Conservation (phyloP, 345 rosid species). For the Stellera chamaejasme region DNA sequence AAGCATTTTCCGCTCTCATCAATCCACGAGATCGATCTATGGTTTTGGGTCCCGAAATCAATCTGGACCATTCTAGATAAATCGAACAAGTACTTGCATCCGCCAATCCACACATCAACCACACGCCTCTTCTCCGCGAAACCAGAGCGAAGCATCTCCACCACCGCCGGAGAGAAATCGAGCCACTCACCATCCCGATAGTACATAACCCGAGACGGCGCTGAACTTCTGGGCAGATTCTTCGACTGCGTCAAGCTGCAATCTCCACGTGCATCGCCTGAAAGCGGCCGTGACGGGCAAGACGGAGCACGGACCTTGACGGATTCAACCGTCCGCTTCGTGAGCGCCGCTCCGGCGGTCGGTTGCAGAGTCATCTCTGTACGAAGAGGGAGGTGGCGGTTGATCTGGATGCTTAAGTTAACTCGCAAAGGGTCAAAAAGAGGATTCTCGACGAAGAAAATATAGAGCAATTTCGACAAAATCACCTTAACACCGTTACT, state of each 20-base stretch:
- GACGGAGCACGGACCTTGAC: constrained; percentile 3
- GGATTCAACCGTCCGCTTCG: constrained; percentile 14
- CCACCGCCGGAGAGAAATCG: constrained; percentile 22
- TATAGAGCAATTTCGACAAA: no score
- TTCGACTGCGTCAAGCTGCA: not conserved
- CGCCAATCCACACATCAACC: constrained; percentile 17
- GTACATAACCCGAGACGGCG: constrained; percentile 31
- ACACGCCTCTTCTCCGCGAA: constrained; percentile 26
- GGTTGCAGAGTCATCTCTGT: not conserved
- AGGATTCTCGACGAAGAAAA: no score
- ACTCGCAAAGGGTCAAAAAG: no score
- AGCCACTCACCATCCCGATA: constrained; percentile 25
- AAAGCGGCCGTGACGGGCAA: not conserved
- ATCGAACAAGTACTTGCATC: constrained; percentile 31
- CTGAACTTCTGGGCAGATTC: constrained; percentile 23
- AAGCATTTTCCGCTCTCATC: constrained; percentile 34
- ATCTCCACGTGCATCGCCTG: not conserved
- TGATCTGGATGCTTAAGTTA: no score
- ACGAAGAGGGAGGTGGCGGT: no score
- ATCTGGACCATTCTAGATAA: constrained; percentile 35
- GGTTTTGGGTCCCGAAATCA: constrained; percentile 23
- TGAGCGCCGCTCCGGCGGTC: not conserved
- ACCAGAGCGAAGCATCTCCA: constrained; percentile 13
- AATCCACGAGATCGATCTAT: constrained; percentile 42
- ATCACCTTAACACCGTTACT: no score